Base-by-base conservation (phyloP, 768 basidiomycete genomes). In the Chiua virens region DNA sequence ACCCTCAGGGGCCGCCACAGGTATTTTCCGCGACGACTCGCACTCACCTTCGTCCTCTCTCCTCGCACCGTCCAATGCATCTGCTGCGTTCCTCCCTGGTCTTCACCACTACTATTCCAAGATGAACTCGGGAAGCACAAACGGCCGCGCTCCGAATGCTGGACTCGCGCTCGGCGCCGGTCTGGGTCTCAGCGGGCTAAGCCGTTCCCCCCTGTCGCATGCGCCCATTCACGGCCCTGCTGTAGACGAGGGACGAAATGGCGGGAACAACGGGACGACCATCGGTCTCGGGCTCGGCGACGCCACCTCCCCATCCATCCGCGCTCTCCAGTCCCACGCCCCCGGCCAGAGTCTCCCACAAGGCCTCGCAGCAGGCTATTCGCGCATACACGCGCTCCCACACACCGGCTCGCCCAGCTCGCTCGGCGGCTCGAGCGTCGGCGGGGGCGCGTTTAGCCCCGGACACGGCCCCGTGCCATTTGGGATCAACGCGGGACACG, bases 341-440 rank as follows among this genome's bases (percentile, higher is more conserved):
- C 93, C 94, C 0, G 93, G 93, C 2, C 91, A 94, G 70, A 87
- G 85, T 69, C 76, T 96, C 13, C 93, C 95, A 1, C 92, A 95
- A 49, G 94, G 94, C 30, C 79, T 98, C 25, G 94, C 93, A 0
- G 91, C 91, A 0, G 94, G 93, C 1, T 86, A 93, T 64, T 93
- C 90, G 25, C 79, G 93, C 51, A 86, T 98, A 50, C 94, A 98
- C 59, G 87, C 93, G 1, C 72, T 78, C 23, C 78, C 80, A 0
- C 66, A 62, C n/a, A 42, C 65, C 2, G 69, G 72, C 20, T 77
- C 74, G 0, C 77, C 77, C 20, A 45, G 62, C 34, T 68, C 68
- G 5, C 28, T 66, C 17, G 60, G 66, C 4, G 58, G 64, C 0
- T 66, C 63, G 34, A 67, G 62, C 45, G 56, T 57, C 21, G 65